Evolutionary conservation across 2,329 filamentous ascomycete genomes (phyloP).

Genomic region (Hypoxylon sp.): DNA sequence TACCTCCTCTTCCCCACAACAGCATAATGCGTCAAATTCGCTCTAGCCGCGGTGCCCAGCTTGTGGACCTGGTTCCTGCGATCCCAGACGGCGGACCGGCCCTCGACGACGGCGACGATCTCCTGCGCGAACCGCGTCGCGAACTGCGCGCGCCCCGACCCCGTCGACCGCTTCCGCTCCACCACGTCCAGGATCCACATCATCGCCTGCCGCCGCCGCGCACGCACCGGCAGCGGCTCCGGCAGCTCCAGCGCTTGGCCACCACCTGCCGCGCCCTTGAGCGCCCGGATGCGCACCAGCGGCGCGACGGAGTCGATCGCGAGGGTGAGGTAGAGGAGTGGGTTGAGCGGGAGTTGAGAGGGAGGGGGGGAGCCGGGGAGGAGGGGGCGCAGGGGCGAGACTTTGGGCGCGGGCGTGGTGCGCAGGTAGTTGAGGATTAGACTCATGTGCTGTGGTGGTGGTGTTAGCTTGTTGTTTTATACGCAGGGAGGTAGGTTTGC

Average conservation of each 20-base stretch:
- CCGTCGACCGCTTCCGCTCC: conserved; percentile 80
- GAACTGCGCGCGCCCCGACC: conserved; percentile 80
- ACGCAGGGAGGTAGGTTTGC: not conserved
- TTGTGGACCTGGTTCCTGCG: conserved; percentile 84
- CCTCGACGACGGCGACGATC: conserved; percentile 89
- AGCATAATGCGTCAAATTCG: conserved; percentile 71
- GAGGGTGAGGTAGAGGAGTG: conserved; percentile 88
- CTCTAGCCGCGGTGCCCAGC: conserved; percentile 81
- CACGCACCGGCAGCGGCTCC: conserved; percentile 79
- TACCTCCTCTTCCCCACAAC: conserved; percentile 51
- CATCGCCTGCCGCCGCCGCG: conserved; percentile 84
- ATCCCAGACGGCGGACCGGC: conserved; percentile 87
- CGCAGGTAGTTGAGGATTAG: conserved; percentile 87
- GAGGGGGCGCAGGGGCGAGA: conserved; percentile 79
- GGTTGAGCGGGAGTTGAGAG: conserved; percentile 87
- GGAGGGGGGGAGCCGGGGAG: conserved; percentile 83
- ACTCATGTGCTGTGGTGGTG: conserved; percentile 78
- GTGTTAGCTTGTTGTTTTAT: conserved; percentile 29
- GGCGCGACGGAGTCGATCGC: conserved; percentile 95
- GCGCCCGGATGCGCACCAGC: conserved; percentile 82
- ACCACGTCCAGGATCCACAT: conserved; percentile 92
- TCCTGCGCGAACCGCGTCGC: conserved; percentile 87
- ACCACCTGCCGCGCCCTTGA: conserved; percentile 86
- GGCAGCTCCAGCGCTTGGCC: conserved; percentile 88
- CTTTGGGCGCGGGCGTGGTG: conserved; percentile 83